Conservation (phyloP, 495 filamentous ascomycete genomes). For the Tetracladium setigerum region DNA sequence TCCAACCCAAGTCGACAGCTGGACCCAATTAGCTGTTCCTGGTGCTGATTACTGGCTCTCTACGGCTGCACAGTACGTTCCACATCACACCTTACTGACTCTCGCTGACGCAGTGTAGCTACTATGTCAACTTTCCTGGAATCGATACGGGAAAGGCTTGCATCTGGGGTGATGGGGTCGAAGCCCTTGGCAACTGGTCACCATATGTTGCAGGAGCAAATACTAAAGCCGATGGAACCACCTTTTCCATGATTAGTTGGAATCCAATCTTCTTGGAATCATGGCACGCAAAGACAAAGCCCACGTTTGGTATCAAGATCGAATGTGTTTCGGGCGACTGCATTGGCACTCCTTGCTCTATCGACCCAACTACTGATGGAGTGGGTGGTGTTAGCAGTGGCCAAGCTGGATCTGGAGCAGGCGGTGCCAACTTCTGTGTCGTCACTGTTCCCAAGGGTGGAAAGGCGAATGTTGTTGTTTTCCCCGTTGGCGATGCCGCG, state of each 20-base stretch:
- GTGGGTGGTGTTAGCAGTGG: slow-evolving; percentile 54
- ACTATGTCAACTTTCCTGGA: slow-evolving; percentile 75
- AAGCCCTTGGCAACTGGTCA: slow-evolving; percentile 71
- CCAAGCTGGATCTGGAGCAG: slow-evolving; percentile 46
- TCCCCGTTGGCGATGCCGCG: slow-evolving; percentile 22
- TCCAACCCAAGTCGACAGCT: slow-evolving; percentile 53
- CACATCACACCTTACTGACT: slow-evolving; percentile 10
- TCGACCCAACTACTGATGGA: slow-evolving; percentile 54
- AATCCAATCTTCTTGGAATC: slow-evolving; percentile 67
- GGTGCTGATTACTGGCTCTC: slow-evolving; percentile 61
- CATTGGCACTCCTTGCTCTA: slow-evolving; percentile 67
- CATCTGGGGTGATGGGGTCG: slow-evolving; percentile 57
- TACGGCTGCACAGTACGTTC: slow-evolving; percentile 63
- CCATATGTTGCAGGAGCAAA: slow-evolving; percentile 77
- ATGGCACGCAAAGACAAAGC: slow-evolving; percentile 47
- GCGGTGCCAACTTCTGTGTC: slow-evolving; percentile 68
- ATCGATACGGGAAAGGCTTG: slow-evolving; percentile 51
- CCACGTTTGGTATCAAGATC: slow-evolving; percentile 63
- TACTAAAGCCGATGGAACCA: slow-evolving; percentile 53
- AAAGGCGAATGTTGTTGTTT: slow-evolving; percentile 63
- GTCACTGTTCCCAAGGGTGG: slow-evolving; percentile 65
- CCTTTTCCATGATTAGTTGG: slow-evolving; percentile 72
- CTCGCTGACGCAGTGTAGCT: slow-evolving; percentile 34
- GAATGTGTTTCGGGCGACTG: slow-evolving; percentile 59
- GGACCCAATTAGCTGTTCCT: slow-evolving; percentile 61